phyloP scores from a whole-genome alignment of 805 yeast species.

The Lachancea waltii region DNA sequence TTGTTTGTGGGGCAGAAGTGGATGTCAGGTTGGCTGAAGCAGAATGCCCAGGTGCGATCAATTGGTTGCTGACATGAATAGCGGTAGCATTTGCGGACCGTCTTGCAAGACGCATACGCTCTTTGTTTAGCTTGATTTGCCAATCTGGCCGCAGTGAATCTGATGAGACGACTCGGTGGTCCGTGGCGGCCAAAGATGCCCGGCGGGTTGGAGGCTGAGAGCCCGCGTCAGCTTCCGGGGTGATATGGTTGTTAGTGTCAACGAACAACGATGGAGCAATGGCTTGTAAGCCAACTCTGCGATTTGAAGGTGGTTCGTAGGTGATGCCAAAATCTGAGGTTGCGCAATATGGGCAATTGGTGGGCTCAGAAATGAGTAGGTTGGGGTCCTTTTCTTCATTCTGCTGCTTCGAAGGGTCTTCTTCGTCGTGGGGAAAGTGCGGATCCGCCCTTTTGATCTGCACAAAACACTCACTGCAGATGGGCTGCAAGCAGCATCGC shows the following conservation, averaged over 20 bases:
- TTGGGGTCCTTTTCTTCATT: slow-evolving; percentile 44
- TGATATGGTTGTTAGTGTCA: neutral
- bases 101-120: slow-evolving; percentile 71
- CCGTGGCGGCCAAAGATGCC: slow-evolving; percentile 57
- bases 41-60: slow-evolving; percentile 36
- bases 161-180: slow-evolving; percentile 66
- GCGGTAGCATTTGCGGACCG: slow-evolving; percentile 93
- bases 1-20: slow-evolving; percentile 1
- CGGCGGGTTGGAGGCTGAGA: slow-evolving; percentile 28
- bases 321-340: slow-evolving; percentile 78
- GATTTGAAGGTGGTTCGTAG: slow-evolving; percentile 54
- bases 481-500: slow-evolving; percentile 87
- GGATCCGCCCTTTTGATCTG: slow-evolving; percentile 87
- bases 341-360: slow-evolving; percentile 92
- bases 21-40: neutral
- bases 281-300: slow-evolving; percentile 53
- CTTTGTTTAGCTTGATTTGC: slow-evolving; percentile 67
- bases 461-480: slow-evolving; percentile 94
- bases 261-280: slow-evolving; percentile 41
- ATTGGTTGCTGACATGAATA: slow-evolving; percentile 77
- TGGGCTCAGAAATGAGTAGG: slow-evolving; percentile 74
- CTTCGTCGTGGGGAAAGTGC: slow-evolving; percentile 78
- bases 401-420: slow-evolving; percentile 34
- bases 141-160: slow-evolving; percentile 90
- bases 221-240: neutral